These are phyloP conservation scores for Pichia manshurica DNA, from an alignment of 805 yeast species.

Conservation along the genomic window DNA sequence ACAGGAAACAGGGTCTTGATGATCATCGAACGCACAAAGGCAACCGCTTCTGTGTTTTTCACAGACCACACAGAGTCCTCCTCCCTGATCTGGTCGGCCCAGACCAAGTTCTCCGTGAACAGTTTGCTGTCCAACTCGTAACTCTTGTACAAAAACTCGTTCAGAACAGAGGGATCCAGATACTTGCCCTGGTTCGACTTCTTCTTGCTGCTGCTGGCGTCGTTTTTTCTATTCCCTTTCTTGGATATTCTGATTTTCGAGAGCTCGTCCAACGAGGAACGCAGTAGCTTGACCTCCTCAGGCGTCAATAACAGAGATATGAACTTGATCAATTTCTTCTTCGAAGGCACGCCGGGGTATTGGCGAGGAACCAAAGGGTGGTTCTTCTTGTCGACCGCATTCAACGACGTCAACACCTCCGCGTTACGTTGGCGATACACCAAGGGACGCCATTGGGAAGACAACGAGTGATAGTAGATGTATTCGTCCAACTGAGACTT, in stretches of 20 bases:
- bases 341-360: slow-evolving; percentile 26
- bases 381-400: slow-evolving; percentile 24
- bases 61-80: slow-evolving; percentile 16
- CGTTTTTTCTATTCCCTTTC: slow-evolving; percentile 9
- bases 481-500: slow-evolving; percentile 29
- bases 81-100: slow-evolving; percentile 18
- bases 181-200: slow-evolving; percentile 5
- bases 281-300: slow-evolving; percentile 23
- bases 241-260: slow-evolving; percentile 12
- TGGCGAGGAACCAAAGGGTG: slow-evolving; percentile 24
- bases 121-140: slow-evolving; percentile 19
- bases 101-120: slow-evolving; percentile 16
- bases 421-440: slow-evolving; percentile 25
- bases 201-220: not conserved
- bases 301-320: slow-evolving; percentile 19
- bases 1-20: slow-evolving; percentile 11
- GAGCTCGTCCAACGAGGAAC: slow-evolving; percentile 17
- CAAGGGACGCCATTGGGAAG: slow-evolving; percentile 20
- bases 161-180: slow-evolving; percentile 21
- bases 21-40: slow-evolving; percentile 23
- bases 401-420: slow-evolving; percentile 16
- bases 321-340: slow-evolving; percentile 21
- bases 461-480: slow-evolving; percentile 21
- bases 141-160: slow-evolving; percentile 24
- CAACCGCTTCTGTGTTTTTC: slow-evolving; percentile 22